Evolutionary conservation across 768 basidiomycete species (phyloP), one percentile per base, ranked within the genome.

Genomic region (Arthromyces matolae): DNA sequence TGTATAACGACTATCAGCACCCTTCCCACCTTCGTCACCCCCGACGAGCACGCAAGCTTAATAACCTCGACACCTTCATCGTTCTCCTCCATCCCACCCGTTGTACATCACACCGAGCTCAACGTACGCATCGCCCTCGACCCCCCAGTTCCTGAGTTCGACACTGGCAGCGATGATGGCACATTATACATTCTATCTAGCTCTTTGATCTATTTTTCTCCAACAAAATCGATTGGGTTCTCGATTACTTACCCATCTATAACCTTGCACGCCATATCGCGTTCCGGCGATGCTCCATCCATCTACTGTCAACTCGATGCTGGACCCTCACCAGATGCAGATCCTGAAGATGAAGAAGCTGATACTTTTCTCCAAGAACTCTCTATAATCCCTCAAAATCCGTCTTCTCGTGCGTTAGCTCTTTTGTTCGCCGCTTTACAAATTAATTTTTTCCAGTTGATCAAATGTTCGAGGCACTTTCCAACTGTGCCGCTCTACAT

Each of bases 241-340:
- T 82, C 88, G 54, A 79, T 98, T 60, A 75, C 84, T 48, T 98
- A 95, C 64, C 92, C 90, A 8, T 73, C 85, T 5, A 89, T 99
- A 60, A 95, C 92, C 1, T 78, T 99, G 2, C 96, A 99, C 58
- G 96, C 96, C 20, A 78, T 94, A 45, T 90, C 93, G 1, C 84
- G 92, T 36, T 75, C 78, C 3, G 79, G 81, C 34, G 51, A 67
- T 8, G 75, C 73, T 0, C 83, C 89, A 3, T 86, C 82, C 6
- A 78, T 98, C 61, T 98, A 97, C 66, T 96, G 93, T 62, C 96
- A 99, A 57, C 78, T 98, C 9, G 94, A 96, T 57, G 91, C 91
- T 51, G 59, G 61, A 41, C 67, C 68, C n/a, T 68, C 63, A 12
- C 60, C 60, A 42, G 65, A 64, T 33, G 45, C 39, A 24, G 42